Evolutionary conservation across 257 asterid genomes (phyloP).

Genomic region (Solanum pinnatisectum): DNA sequence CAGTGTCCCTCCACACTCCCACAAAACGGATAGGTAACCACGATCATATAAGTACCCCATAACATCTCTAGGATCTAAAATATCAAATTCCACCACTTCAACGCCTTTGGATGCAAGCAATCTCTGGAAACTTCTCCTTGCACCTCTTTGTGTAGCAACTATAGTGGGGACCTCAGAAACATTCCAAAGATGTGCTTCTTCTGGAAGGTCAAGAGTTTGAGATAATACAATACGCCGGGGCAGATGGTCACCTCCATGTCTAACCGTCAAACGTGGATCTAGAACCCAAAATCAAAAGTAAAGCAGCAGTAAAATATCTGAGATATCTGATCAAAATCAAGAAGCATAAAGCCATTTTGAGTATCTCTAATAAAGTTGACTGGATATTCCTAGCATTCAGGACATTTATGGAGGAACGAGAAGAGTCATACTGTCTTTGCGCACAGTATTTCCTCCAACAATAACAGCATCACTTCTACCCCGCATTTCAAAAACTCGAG

Average conservation of each 20-base stretch:
- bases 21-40: conserved; percentile 84
- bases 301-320: neutral
- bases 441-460: conserved; percentile 98
- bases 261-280: conserved; percentile 95
- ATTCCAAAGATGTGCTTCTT: conserved; percentile 85
- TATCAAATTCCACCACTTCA: conserved; percentile 91
- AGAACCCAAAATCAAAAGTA: conserved; percentile 10
- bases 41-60: conserved; percentile 82
- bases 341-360: neutral
- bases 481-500: conserved; percentile 75
- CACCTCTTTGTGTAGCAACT: conserved; percentile 96
- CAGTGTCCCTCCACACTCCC: conserved; percentile 98
- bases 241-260: conserved; percentile 91
- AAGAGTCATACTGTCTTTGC: conserved; percentile 79
- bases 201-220: conserved; percentile 87
- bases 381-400: conserved; percentile 14
- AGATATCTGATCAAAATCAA: neutral
- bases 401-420: conserved; percentile 8
- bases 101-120: conserved; percentile 91
- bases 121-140: conserved; percentile 75
- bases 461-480: conserved; percentile 98
- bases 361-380: neutral
- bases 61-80: conserved; percentile 74
- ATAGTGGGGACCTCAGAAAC: conserved; percentile 71
- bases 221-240: conserved; percentile 95